These are phyloP conservation scores for Schizopora paradoxa DNA, from an alignment of 1,284 basidiomycete species.

Conservation along the genomic window DNA sequence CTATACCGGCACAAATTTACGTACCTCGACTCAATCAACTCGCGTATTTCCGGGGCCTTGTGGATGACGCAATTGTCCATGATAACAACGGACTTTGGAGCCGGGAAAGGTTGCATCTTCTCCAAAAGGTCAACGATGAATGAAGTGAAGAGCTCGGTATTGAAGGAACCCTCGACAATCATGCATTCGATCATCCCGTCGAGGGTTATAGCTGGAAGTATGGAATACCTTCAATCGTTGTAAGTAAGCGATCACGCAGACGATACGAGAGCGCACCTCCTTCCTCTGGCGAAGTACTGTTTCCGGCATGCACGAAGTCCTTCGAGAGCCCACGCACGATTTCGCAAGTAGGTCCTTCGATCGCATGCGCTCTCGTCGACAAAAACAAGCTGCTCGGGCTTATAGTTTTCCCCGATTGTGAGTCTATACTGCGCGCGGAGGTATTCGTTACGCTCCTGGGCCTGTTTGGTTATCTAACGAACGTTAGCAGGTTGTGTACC, in stretches of 20 bases:
- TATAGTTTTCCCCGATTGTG: conserved; percentile 24
- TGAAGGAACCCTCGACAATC: conserved; percentile 26
- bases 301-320: conserved; percentile 25
- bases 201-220: conserved; percentile 30
- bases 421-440: conserved; percentile 20
- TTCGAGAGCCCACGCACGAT: conserved; percentile 27
- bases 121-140: conserved; percentile 29
- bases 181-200: conserved; percentile 24
- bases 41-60: conserved; percentile 21
- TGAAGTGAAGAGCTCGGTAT: conserved; percentile 18
- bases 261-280: conserved; percentile 22
- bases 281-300: conserved; percentile 30
- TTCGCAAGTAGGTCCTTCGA: conserved; percentile 22
- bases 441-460: conserved; percentile 23
- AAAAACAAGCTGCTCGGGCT: conserved; percentile 30
- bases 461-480: conserved; percentile 24
- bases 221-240: conserved; percentile 30
- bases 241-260: conserved; percentile 11
- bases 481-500: not conserved
- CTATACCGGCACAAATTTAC: not conserved
- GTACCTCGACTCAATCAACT: conserved; percentile 21
- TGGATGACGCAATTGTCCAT: conserved; percentile 34
- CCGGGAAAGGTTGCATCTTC: conserved; percentile 28
- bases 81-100: conserved; percentile 27
- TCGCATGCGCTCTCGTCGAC: conserved; percentile 31